Conservation (phyloP, 1,284 basidiomycete genomes). For the Rhodotorula sp. region DNA sequence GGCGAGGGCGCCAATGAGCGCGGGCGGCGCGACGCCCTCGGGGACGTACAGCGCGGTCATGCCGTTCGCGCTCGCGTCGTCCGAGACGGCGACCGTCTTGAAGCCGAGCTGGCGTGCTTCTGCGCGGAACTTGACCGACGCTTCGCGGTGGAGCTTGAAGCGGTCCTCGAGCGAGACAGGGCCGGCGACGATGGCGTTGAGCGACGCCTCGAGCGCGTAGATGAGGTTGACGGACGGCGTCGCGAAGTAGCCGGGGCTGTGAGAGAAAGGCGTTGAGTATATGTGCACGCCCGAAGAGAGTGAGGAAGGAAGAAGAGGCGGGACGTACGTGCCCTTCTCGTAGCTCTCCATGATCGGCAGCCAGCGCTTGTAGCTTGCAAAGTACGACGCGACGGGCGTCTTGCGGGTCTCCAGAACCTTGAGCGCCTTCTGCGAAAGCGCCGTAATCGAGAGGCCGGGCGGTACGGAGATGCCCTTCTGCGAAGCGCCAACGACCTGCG, state of each 20-base stretch:
- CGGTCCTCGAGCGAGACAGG: conserved; percentile 72
- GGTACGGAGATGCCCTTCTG: conserved; percentile 96
- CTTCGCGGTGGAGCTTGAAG: conserved; percentile 73
- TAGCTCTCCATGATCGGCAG: conserved; percentile 91
- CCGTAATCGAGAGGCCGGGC: conserved; percentile 86
- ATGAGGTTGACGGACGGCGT: conserved; percentile 80
- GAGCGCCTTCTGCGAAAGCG: conserved; percentile 79
- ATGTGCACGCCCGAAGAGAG: too few relatives aligned
- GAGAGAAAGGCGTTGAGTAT: not conserved
- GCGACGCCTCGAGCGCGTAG: conserved; percentile 81
- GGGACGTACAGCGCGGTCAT: conserved; percentile 77
- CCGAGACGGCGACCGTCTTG: conserved; percentile 64
- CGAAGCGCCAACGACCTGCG: conserved; percentile 69
- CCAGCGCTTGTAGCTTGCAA: conserved; percentile 92
- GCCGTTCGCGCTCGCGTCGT: conserved; percentile 77
- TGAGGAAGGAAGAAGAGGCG: too few relatives aligned
- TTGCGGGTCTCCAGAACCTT: conserved; percentile 70
- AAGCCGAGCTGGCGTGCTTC: conserved; percentile 71
- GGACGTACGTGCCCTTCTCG: conserved; percentile 55
- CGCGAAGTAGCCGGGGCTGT: conserved; percentile 78
- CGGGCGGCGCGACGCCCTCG: conserved; percentile 68
- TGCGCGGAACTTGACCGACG: conserved; percentile 72
- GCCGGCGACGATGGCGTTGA: conserved; percentile 68
- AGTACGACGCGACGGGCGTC: conserved; percentile 75
- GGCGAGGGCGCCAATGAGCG: conserved; percentile 64